Conservation (phyloP, 805 yeast species). For the Candida ortonii region DNA sequence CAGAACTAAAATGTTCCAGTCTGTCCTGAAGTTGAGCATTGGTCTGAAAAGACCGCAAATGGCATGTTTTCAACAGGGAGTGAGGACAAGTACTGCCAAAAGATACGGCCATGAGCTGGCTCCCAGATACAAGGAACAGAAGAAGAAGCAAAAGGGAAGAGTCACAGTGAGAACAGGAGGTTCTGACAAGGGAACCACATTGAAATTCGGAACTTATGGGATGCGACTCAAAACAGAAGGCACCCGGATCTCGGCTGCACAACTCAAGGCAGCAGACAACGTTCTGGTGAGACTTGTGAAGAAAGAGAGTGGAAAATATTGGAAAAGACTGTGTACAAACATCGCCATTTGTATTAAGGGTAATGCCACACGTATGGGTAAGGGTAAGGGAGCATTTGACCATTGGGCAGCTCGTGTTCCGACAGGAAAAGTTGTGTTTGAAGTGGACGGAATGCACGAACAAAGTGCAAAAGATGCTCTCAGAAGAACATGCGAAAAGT, state of each 20-base stretch:
- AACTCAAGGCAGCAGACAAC: slow-evolving; percentile 86
- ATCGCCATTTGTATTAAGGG: slow-evolving; percentile 94
- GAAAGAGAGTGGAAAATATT: slow-evolving; percentile 69
- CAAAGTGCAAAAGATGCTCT: slow-evolving; percentile 86
- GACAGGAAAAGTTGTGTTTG: slow-evolving; percentile 90
- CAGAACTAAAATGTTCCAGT: slow-evolving; percentile 4
- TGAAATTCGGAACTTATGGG: slow-evolving; percentile 82
- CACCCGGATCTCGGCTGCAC: slow-evolving; percentile 77
- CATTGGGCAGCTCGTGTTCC: slow-evolving; percentile 97
- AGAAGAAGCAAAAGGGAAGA: slow-evolving; percentile 89
- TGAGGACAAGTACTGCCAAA: slow-evolving; percentile 21
- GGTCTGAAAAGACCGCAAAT: slow-evolving; percentile 5
- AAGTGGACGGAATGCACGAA: slow-evolving; percentile 76
- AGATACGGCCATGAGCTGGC: slow-evolving; percentile 67
- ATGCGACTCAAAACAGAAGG: slow-evolving; percentile 89
- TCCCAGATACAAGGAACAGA: slow-evolving; percentile 65
- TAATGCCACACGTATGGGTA: slow-evolving; percentile 99
- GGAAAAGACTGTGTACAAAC: slow-evolving; percentile 79
- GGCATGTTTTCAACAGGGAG: slow-evolving; percentile 5
- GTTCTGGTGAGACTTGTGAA: slow-evolving; percentile 81
- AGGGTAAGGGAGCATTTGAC: slow-evolving; percentile 96
- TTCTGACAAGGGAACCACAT: slow-evolving; percentile 79
- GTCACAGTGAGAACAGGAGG: slow-evolving; percentile 95
- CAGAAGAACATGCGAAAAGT: slow-evolving; percentile 84
- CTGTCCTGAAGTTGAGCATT: not conserved